Evolutionary conservation across 2,329 filamentous ascomycete genomes (phyloP).

Genomic region (Leptographium procerum): DNA sequence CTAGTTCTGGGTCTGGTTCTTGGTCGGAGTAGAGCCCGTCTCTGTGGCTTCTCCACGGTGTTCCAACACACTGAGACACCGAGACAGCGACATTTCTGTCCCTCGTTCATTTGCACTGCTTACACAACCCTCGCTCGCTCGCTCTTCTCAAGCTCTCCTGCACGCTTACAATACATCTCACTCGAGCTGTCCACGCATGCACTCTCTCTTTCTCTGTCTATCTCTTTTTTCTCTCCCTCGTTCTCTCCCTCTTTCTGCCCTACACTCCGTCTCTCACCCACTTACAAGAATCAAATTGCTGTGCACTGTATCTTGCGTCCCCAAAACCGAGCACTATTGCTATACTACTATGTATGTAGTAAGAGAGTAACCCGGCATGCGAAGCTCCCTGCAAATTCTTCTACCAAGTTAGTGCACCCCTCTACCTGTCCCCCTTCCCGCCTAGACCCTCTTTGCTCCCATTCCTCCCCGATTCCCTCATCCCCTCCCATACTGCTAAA

Average conservation of each 20-base stretch:
- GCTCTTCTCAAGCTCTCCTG: no score
- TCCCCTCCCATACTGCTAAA: slow-evolving; percentile 1
- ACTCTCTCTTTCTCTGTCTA: not conserved
- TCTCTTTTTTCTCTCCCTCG: not conserved
- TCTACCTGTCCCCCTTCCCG: not conserved
- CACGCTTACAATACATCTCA: no score
- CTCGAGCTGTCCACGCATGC: no score
- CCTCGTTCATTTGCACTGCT: no score
- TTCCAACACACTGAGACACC: not conserved
- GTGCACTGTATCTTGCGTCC: not conserved
- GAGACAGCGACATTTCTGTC: not conserved
- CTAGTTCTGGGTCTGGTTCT: no score
- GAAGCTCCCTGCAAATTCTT: not conserved
- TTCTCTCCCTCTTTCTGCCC: not conserved
- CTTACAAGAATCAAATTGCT: not conserved
- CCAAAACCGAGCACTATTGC: not conserved
- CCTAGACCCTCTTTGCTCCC: not conserved
- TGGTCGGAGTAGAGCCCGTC: not conserved
- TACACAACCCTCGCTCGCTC: not conserved
- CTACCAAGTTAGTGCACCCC: not conserved
- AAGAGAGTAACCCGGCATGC: not conserved
- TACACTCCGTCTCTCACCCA: no score
- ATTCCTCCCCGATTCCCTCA: not conserved
- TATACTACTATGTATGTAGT: not conserved
- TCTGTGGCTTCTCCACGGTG: not conserved